phyloP scores from a whole-genome alignment of 2,329 filamentous ascomycete species.

The Alternaria arborescens region DNA sequence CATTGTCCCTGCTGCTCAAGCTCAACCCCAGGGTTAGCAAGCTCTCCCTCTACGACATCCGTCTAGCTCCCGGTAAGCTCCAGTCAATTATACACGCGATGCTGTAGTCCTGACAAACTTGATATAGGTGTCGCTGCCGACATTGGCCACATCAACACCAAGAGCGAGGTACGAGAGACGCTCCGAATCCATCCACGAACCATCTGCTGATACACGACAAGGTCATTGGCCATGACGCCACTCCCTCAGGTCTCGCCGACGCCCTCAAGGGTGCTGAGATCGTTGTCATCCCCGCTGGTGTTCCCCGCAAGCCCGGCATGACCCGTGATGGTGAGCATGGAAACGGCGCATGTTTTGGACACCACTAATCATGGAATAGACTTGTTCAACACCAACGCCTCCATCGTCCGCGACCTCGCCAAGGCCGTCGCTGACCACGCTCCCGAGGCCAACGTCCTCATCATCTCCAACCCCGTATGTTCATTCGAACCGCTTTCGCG shows the following conservation, averaged over 20 bases:
- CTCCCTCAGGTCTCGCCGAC: conserved; percentile 75
- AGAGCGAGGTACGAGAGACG: conserved; percentile 69
- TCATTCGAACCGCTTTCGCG: not conserved
- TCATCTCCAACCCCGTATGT: conserved; percentile 94
- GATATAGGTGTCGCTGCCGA: conserved; percentile 91
- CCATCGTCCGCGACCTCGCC: conserved; percentile 97
- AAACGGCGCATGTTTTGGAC: not conserved
- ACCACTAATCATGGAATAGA: conserved; percentile 61
- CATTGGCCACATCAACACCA: conserved; percentile 99
- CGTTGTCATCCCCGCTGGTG: conserved; percentile 96
- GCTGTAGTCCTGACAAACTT: conserved; percentile 28
- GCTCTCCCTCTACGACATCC: conserved; percentile 98
- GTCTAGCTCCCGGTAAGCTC: conserved; percentile 83
- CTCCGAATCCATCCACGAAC: conserved; percentile 9
- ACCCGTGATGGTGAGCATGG: conserved; percentile 79
- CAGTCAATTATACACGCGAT: not conserved
- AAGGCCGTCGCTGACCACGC: conserved; percentile 89
- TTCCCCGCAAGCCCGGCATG: conserved; percentile 99
- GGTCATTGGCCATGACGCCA: conserved; percentile 89
- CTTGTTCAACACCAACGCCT: conserved; percentile 99
- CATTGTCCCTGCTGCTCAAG: conserved; percentile 97
- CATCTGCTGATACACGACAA: conserved; percentile 43
- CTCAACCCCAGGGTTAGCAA: conserved; percentile 94
- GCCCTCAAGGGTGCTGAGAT: conserved; percentile 89
- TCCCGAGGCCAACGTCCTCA: conserved; percentile 92